Evolutionary conservation across 768 basidiomycete species (phyloP), one percentile per base, ranked within the genome.

Genomic region (Tylopilus vinaceipallidus): DNA sequence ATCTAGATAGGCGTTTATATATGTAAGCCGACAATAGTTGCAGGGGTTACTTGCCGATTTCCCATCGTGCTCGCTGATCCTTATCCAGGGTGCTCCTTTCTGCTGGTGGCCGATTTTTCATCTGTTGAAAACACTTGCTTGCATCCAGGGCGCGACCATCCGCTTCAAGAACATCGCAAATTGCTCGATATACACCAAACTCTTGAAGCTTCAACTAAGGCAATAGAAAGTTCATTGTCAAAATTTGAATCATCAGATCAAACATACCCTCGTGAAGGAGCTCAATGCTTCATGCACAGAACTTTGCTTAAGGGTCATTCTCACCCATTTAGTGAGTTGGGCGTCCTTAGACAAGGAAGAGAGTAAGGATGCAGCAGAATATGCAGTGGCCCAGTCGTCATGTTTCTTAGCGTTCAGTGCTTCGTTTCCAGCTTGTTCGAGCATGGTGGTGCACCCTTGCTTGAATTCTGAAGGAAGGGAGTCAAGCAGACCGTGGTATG

Each of bases 191-290:
- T 8, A 48, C 13, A 3, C 6, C 0, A 2, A 36, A 30, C 29
- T 6, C 36, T 1, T 50, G 42, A n/a, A 48, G 7, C 10, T 23
- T 35, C 16, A 55, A 48, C 54, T 55, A 12, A n/a, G 6, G 5
- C 12, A 24, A 37, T 9, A n/a, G 22, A 14, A 8, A n/a, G 7
- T 3, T 49, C 32, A 35, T 7, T 3, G 24, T 20, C 20, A 6
- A 3, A 3, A 17, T 42, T 19, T 8, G 14, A 12, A 19, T 26
- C 11, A 30, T 20, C 16, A 11, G 6, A 6, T 14, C 23, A n/a
- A 30, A 10, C 24, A 7, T 45, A 55, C 54, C 20, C 40, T 23
- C 20, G 17, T 6, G 3, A 37, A 13, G 11, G 19, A 27, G 3
- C 8, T n/a, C 7, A 48, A 26, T 27, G 34, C 24, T 10, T 42